Conservation (phyloP, 192 early-diverging fungal genomes). For the Coemansia sp. region DNA sequence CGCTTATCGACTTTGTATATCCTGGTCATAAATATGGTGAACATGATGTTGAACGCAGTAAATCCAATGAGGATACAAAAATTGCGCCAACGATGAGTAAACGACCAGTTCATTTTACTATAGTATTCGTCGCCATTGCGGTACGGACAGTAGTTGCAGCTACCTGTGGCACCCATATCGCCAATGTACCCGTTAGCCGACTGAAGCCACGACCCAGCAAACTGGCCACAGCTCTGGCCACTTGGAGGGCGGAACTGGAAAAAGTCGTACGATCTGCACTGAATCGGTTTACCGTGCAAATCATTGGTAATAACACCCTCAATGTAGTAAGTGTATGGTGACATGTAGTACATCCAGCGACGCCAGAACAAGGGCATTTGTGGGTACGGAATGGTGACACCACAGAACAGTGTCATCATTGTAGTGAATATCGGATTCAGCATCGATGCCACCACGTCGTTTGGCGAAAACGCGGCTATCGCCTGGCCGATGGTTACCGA, state of each 20-base stretch:
- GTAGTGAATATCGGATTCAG: slow-evolving; percentile 69
- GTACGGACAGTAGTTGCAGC: slow-evolving; percentile 67
- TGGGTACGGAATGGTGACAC: slow-evolving; percentile 63
- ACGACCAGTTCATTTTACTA: slow-evolving; percentile 54
- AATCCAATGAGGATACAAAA: slow-evolving; percentile 65
- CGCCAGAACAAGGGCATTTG: slow-evolving; percentile 70
- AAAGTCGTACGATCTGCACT: slow-evolving; percentile 57
- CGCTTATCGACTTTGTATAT: slow-evolving; percentile 50
- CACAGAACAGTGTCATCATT: slow-evolving; percentile 68
- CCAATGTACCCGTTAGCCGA: slow-evolving; percentile 62
- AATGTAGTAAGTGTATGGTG: slow-evolving; percentile 68
- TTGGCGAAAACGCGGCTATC: slow-evolving; percentile 66
- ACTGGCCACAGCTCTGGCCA: slow-evolving; percentile 63
- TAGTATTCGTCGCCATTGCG: slow-evolving; percentile 62
- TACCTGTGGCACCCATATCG: slow-evolving; percentile 51
- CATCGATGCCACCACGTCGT: slow-evolving; percentile 59
- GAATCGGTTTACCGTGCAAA: slow-evolving; percentile 50
- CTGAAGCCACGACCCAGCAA: slow-evolving; percentile 56
- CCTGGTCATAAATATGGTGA: slow-evolving; percentile 43
- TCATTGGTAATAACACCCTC: slow-evolving; percentile 67
- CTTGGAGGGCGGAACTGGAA: slow-evolving; percentile 57
- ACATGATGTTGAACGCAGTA: slow-evolving; percentile 60
- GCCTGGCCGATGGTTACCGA: slow-evolving; percentile 69
- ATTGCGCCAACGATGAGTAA: slow-evolving; percentile 68
- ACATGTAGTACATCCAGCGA: slow-evolving; percentile 68